Evolutionary conservation across 176 grass and related monocot species (phyloP).

Genomic region (Thinopyrum elongatum): DNA sequence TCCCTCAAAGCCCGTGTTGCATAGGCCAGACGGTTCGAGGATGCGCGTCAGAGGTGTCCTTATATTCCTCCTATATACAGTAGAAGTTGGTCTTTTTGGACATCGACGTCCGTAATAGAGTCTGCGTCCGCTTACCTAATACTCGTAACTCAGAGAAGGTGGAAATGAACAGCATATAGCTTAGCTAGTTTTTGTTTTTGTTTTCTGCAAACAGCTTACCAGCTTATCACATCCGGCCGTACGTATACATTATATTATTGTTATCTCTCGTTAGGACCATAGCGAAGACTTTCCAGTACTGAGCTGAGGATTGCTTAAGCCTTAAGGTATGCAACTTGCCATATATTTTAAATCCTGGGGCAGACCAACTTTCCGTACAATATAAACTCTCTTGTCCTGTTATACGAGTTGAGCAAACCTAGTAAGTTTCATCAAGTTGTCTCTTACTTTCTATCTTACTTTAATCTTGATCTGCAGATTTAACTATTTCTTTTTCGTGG

Average conservation of each 20-base stretch:
- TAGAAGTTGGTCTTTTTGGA: too few species aligned
- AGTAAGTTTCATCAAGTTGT: neutral
- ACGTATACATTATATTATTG: neutral
- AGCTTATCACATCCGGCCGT: neutral
- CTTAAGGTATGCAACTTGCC: neutral
- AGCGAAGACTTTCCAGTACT: neutral
- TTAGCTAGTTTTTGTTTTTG: too few species aligned
- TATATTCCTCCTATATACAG: too few species aligned
- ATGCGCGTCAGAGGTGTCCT: too few species aligned
- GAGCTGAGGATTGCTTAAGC: neutral
- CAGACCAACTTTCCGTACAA: neutral
- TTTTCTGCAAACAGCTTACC: neutral
- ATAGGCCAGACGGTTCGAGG: too few species aligned
- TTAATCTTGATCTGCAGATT: neutral
- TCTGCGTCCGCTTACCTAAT: too few species aligned
- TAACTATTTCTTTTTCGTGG: neutral
- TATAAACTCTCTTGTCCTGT: neutral
- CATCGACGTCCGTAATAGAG: too few species aligned
- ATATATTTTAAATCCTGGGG: too few species aligned
- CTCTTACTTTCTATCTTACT: neutral
- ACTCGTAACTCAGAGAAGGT: too few species aligned
- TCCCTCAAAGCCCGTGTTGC: too few species aligned
- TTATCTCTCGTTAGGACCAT: neutral
- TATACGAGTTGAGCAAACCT: neutral
- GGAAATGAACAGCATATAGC: neutral